Evolutionary conservation across 352 stramenopile species (phyloP).

Genomic region (Pelagophyceae sp.): DNA sequence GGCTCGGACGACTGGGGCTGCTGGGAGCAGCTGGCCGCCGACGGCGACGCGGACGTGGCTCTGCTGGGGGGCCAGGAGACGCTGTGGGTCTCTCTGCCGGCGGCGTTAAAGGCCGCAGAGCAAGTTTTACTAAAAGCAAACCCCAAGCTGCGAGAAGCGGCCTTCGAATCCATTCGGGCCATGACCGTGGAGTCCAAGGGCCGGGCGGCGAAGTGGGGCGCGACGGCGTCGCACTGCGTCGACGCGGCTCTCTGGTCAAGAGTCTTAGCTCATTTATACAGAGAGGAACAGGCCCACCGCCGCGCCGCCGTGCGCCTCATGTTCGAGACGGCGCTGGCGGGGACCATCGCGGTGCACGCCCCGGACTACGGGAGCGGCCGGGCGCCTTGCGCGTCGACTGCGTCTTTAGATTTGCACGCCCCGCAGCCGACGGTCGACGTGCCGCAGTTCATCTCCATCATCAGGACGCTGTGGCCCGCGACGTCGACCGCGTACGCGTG

Average conservation of each 20-base stretch:
- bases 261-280: conserved; percentile 59
- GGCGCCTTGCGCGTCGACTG: neutral
- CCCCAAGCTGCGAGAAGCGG: neutral
- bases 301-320: conserved; percentile 74
- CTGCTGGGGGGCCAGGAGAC: conserved; percentile 26
- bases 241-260: conserved; percentile 40
- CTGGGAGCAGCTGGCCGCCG: conserved; percentile 9
- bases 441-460: conserved; percentile 74
- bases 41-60: conserved; percentile 8
- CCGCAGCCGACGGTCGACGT: conserved; percentile 64
- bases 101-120: conserved; percentile 28
- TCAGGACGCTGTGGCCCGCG: conserved; percentile 45
- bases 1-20: neutral
- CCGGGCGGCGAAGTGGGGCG: neutral
- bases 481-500: conserved; percentile 26
- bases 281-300: conserved; percentile 76
- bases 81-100: conserved; percentile 23
- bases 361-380: conserved; percentile 26
- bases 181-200: neutral
- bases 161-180: neutral
- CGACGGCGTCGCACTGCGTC: conserved; percentile 28
- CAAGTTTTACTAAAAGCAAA: conserved; percentile 20
- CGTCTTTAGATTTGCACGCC: neutral
- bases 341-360: conserved; percentile 27
- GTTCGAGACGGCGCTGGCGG: conserved; percentile 70